A percentile compares a stretch with the other conserved stretches of the same genome.
phyloP scores from a whole-genome alignment of 495 filamentous ascomycete species.

The Elaphomyces granulatus region DNA sequence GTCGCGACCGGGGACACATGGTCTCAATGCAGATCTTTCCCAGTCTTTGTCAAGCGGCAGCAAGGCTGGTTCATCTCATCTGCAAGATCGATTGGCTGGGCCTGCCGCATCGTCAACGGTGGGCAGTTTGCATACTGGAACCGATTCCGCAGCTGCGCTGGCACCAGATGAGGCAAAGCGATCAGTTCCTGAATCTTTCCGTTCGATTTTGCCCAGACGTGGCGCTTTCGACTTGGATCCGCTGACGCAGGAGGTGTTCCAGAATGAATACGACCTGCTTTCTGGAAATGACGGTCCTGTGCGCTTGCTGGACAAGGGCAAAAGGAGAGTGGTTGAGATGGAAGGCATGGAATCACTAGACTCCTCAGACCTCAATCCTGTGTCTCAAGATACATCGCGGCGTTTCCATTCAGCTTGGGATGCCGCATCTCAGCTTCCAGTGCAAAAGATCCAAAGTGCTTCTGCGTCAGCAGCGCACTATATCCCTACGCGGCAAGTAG shows the following conservation, averaged over 20 bases:
- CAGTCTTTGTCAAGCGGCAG: slow-evolving; percentile 15
- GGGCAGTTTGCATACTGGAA: not conserved
- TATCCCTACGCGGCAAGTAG: not conserved
- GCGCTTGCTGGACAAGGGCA: not conserved
- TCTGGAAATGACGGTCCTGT: not conserved
- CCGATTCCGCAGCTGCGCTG: slow-evolving; percentile 8
- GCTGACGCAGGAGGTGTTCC: slow-evolving; percentile 22
- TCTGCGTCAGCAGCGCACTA: not conserved
- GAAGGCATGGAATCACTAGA: no score
- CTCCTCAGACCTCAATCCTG: no score
- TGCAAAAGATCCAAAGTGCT: not conserved
- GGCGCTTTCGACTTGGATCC: slow-evolving; percentile 16
- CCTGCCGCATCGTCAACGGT: not conserved
- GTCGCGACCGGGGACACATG: slow-evolving; percentile 7
- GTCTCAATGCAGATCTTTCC: slow-evolving; percentile 11
- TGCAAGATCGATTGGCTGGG: slow-evolving; percentile 5
- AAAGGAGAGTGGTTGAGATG: not conserved
- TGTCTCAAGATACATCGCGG: not conserved
- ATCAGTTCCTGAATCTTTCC: slow-evolving; percentile 10
- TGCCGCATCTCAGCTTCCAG: not conserved
- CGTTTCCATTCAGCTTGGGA: slow-evolving; percentile 11
- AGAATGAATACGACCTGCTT: slow-evolving; percentile 6
- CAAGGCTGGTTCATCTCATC: slow-evolving; percentile 14
- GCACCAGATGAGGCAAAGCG: slow-evolving; percentile 5
- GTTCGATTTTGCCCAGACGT: slow-evolving; percentile 7